Conservation (phyloP, 208 protist genomes). For the Acanthamoeba sp. region DNA sequence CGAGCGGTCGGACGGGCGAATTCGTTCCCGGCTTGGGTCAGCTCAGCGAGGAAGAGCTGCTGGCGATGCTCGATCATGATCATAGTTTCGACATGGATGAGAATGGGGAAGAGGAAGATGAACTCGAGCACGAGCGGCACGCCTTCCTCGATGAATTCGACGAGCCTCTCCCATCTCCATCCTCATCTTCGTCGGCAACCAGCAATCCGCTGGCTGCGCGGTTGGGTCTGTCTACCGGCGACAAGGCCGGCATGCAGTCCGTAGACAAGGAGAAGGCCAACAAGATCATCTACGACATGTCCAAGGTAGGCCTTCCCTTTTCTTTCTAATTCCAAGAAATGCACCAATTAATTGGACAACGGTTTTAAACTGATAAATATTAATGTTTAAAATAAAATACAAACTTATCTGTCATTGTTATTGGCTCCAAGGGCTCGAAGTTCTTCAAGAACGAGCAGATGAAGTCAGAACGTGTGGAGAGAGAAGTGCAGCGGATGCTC, state of each 20-base stretch:
- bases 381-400: too few species aligned
- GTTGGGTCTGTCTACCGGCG: constrained; percentile 10
- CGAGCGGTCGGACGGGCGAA: not conserved
- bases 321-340: not conserved
- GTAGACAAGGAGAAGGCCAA: constrained; percentile 69
- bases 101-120: not conserved
- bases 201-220: not conserved
- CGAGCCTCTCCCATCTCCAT: not conserved
- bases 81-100: not conserved
- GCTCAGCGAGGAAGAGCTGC: constrained; percentile 1
- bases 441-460: constrained; percentile 65
- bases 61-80: constrained; percentile 6
- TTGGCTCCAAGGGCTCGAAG: not conserved
- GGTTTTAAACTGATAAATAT: too few species aligned
- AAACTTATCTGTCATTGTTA: constrained; percentile 7
- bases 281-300: constrained; percentile 73
- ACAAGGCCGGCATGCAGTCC: constrained; percentile 59
- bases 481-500: constrained; percentile 28
- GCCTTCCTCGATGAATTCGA: not conserved
- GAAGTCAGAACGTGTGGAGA: constrained; percentile 42
- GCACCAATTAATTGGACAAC: too few species aligned
- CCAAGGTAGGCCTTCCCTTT: constrained; percentile 12
- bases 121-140: not conserved
- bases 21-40: not conserved
- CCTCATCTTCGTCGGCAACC: not conserved